Evolutionary conservation across 2,329 filamentous ascomycete species (phyloP), one percentile per base, ranked within the genome.

Genomic region (Diaporthe longicolla): DNA sequence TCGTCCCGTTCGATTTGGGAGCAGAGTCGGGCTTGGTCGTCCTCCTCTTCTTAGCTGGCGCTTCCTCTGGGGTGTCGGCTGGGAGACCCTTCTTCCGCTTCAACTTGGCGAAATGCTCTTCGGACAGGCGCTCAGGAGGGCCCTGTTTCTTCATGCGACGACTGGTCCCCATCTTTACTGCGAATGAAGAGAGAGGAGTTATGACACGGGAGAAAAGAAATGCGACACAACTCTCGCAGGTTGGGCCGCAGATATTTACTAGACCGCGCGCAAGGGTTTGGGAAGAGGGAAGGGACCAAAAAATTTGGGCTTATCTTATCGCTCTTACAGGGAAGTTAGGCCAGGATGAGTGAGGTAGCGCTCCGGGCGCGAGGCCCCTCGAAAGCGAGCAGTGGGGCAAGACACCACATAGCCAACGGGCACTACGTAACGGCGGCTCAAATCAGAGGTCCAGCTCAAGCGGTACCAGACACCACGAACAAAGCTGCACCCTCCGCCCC

Each of bases 91-190:
- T 91, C 87, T 98, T 98, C 82, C 95, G 91, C 90, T 98, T 98
- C 76, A 93, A 83, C 81, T 92, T 95, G 68, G 92, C 92, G 79
- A 93, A 92, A 80, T 93, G 91, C 77, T 91, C 90, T 81, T 98
- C 94, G 77, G 97, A 94, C 77, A 98, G 89, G 77, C 93, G 89
- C 80, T 93, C 90, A 71, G 97, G 97, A 77, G 93, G 89, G 72
- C 95, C 96, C 89, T 98, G 97, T 86, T 98, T 98, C 84, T 95
- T 94, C 93, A 98, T 97, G 80, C 95, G 94, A 82, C 95, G 93
- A 83, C 95, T 94, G 76, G 92, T 90, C 87, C 95, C 95, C 95
- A 98, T 98, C 81, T 82, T 91, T 82, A 55, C 21, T 24, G 17
- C 11, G 3, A 43, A 19, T 5, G 13, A 11, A 13, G 1, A 35